Percentiles rank a stretch among this genome's conserved stretches.
These are phyloP conservation scores for Serendipita sp. DNA, from an alignment of 768 basidiomycete genomes.

Conservation along the genomic window DNA sequence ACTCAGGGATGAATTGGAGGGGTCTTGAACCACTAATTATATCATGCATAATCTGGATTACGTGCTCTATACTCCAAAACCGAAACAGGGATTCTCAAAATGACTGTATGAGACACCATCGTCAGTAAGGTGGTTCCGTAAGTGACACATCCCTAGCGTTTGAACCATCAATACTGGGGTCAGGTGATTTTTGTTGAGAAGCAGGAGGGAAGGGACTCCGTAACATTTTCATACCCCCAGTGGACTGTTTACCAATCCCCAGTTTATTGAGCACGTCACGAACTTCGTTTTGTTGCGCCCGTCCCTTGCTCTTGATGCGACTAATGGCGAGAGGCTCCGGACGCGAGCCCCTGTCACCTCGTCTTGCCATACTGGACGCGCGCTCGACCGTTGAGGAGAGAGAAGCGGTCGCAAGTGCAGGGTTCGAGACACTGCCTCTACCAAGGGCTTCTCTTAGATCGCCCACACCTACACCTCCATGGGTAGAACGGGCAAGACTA, in stretches of 20 bases:
- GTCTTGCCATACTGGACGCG: not conserved
- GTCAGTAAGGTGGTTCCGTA: not conserved
- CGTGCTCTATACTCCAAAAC: too few species aligned
- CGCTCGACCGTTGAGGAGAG: slow-evolving; percentile 28
- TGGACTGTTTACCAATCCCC: slow-evolving; percentile 59
- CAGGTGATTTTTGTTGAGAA: not conserved
- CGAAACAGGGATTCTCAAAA: too few species aligned
- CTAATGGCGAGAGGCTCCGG: slow-evolving; percentile 8
- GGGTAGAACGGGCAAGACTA: slow-evolving; percentile 60
- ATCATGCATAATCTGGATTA: not conserved
- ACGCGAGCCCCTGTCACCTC: not conserved
- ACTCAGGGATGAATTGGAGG: not conserved
- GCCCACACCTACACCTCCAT: slow-evolving; percentile 61
- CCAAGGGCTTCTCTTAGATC: slow-evolving; percentile 81
- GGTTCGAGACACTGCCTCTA: slow-evolving; percentile 66
- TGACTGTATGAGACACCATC: not conserved
- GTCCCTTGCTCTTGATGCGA: slow-evolving; percentile 6
- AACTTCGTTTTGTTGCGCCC: slow-evolving; percentile 45
- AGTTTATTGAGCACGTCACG: slow-evolving; percentile 59
- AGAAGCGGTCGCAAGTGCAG: slow-evolving; percentile 40
- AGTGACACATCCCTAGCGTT: not conserved
- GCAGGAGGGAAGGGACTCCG: slow-evolving; percentile 6
- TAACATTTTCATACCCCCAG: not conserved
- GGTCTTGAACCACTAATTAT: not conserved
- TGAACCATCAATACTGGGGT: not conserved